Percentiles rank a stretch among this genome's conserved stretches.
Evolutionary conservation across 495 filamentous ascomycete genomes (phyloP).

Genomic region (Aspergillus sclerotioniger): DNA sequence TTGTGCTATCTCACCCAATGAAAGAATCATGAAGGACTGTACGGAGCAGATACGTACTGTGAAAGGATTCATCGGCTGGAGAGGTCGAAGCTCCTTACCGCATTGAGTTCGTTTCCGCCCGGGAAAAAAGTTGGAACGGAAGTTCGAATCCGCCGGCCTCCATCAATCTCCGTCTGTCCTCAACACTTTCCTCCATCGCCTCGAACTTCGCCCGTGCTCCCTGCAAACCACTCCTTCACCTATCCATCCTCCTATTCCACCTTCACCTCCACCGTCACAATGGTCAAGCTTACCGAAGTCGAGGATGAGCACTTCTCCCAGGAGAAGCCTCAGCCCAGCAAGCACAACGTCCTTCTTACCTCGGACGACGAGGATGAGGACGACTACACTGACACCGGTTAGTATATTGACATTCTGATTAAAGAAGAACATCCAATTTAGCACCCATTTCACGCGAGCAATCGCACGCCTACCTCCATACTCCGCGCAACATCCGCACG

Average conservation of each 20-base stretch:
- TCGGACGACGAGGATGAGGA: slow-evolving; percentile 77
- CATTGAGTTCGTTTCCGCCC: slow-evolving; percentile 35
- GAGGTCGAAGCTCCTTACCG: slow-evolving; percentile 39
- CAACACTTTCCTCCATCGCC: slow-evolving; percentile 16
- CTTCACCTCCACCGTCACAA: slow-evolving; percentile 48
- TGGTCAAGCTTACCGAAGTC: slow-evolving; percentile 97
- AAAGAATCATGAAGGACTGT: slow-evolving; percentile 1
- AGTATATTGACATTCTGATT: slow-evolving; percentile 23
- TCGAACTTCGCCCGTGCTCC: neutral
- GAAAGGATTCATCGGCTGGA: neutral
- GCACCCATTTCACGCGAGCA: neutral
- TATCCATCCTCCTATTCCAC: neutral
- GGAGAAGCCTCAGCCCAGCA: slow-evolving; percentile 63
- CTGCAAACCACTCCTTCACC: neutral
- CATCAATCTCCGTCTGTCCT: slow-evolving; percentile 26
- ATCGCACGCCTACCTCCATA: neutral
- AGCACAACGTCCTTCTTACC: slow-evolving; percentile 44
- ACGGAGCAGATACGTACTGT: too few species aligned
- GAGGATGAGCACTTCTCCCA: slow-evolving; percentile 88
- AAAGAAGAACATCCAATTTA: neutral
- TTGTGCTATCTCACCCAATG: neutral
- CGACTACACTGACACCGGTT: slow-evolving; percentile 89
- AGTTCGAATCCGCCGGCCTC: slow-evolving; percentile 28
- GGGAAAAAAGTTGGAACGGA: slow-evolving; percentile 47
- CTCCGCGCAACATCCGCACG: neutral